phyloP scores from a whole-genome alignment of 192 early-diverging fungal species.

The Coemansia sp. region DNA sequence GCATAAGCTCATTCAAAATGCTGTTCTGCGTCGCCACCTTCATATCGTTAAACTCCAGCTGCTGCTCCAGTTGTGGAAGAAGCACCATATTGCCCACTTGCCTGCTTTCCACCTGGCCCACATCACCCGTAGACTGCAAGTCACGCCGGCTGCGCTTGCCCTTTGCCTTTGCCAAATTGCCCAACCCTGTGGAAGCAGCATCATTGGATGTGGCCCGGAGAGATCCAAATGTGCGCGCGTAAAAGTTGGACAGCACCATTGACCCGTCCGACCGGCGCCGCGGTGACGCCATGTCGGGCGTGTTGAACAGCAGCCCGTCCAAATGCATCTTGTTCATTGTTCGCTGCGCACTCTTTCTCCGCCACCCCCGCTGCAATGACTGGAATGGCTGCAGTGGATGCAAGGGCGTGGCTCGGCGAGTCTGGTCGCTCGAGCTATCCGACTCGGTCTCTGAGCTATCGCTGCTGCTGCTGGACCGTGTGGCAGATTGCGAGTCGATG shows the following conservation, averaged over 20 bases:
- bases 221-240: constrained; percentile 6
- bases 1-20: constrained; percentile 66
- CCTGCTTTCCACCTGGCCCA: no score
- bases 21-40: constrained; percentile 53
- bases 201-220: not conserved
- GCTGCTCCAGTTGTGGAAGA: not conserved
- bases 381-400: not conserved
- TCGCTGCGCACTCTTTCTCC: not conserved
- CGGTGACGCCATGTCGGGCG: not conserved
- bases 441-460: not conserved
- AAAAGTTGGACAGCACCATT: constrained; percentile 34
- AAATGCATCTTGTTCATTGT: not conserved
- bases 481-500: not conserved
- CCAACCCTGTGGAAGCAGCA: not conserved
- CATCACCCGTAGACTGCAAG: not conserved
- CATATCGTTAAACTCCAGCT: constrained; percentile 59
- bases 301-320: not conserved
- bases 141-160: constrained; percentile 9
- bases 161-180: not conserved
- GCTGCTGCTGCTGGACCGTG: not conserved
- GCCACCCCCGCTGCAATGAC: not conserved
- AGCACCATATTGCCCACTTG: no score
- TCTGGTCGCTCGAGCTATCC: not conserved
- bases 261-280: constrained; percentile 45
- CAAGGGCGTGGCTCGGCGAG: no score